Base-by-base conservation (phyloP, 495 filamentous ascomycete species). In the Sordaria brevicollis region DNA sequence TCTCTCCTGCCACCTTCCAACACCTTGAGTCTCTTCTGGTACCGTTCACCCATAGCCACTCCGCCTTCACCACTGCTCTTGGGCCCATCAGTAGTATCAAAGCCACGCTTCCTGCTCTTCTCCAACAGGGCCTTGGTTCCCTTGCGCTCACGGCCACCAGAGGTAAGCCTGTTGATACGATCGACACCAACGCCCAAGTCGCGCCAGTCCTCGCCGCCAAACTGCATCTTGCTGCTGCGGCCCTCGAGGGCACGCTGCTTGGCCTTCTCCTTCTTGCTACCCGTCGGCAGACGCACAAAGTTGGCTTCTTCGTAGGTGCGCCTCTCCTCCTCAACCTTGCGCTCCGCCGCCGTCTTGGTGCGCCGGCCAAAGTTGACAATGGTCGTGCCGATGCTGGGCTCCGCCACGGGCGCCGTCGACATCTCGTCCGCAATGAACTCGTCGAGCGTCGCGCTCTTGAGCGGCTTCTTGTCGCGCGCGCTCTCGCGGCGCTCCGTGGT, bases 181-280 rank as follows among this genome's bases (percentile, higher is more conserved):
- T 95, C 91, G 33, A 92, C 85, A 39, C 92, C 93, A 72, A 91
- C 89, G 35, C 89, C 91, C 15, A 96, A 86, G 4, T 88, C 88
- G 54, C 86, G 85, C 90, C 92, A 94, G 72, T 96, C 93, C 76
- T 96, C 93, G 21, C 93, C 93, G 65, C 92, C 93, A 80, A 89
- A 95, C 68, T 73, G 85, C 86, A 82, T 84, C 70, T 79, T 80
- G 17, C 39, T 71, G 68, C 76, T 79, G 69, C 81, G 76, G 15
- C 78, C 77, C 62, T 82, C 83, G 33, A 70, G 75, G 71, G 82
- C 82, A 25, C 79, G 79, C 39, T 81, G 82, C 72, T 88, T 86
- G 13, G 83, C 81, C 38, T 81, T 77, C 25, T 94, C 91, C 82
- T 92, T 92, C 85, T 93, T 94, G 78, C 88, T 90, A 75, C 90